phyloP scores from a whole-genome alignment of 192 early-diverging fungal species.

The Kappamyces sp. region DNA sequence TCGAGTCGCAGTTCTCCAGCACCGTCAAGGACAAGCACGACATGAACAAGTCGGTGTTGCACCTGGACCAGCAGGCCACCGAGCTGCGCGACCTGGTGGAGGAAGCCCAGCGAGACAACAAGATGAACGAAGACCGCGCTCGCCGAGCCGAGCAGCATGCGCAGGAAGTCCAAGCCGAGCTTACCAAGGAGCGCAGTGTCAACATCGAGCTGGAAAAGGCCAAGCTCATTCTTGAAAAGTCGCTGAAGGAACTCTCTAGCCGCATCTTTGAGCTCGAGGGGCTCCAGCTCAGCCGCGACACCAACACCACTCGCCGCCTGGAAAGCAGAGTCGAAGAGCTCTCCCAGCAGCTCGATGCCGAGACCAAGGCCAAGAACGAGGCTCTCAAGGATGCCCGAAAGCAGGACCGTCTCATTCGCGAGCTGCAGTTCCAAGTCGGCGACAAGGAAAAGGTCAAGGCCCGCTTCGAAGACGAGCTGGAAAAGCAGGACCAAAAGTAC shows the following conservation, averaged over 20 bases:
- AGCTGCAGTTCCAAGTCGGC: conserved; percentile 78
- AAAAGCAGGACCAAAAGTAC: conserved; percentile 64
- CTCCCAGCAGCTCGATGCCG: conserved; percentile 47
- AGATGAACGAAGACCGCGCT: conserved; percentile 60
- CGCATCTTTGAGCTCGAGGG: conserved; percentile 75
- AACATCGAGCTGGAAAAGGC: conserved; percentile 50
- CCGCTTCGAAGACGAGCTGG: conserved; percentile 60
- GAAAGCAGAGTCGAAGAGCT: conserved; percentile 61
- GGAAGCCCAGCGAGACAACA: conserved; percentile 65
- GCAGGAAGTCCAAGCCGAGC: conserved; percentile 58
- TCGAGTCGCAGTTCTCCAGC: conserved; percentile 59
- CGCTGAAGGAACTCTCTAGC: conserved; percentile 70
- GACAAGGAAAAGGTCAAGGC: conserved; percentile 72
- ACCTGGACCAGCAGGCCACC: conserved; percentile 68
- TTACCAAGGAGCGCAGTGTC: conserved; percentile 62
- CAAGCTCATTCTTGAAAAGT: conserved; percentile 72
- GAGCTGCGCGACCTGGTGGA: conserved; percentile 66
- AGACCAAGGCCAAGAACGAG: conserved; percentile 62
- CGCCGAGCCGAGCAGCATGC: conserved; percentile 61
- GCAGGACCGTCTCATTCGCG: conserved; percentile 70
- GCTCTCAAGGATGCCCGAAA: conserved; percentile 52
- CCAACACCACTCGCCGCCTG: conserved; percentile 48
- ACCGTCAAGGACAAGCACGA: conserved; percentile 61
- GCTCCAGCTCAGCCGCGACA: conserved; percentile 46
- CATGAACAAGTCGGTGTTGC: conserved; percentile 62